These are phyloP conservation scores for Tetrapisispora namnaoensis DNA, from an alignment of 805 yeast genomes.

Conservation along the genomic window DNA sequence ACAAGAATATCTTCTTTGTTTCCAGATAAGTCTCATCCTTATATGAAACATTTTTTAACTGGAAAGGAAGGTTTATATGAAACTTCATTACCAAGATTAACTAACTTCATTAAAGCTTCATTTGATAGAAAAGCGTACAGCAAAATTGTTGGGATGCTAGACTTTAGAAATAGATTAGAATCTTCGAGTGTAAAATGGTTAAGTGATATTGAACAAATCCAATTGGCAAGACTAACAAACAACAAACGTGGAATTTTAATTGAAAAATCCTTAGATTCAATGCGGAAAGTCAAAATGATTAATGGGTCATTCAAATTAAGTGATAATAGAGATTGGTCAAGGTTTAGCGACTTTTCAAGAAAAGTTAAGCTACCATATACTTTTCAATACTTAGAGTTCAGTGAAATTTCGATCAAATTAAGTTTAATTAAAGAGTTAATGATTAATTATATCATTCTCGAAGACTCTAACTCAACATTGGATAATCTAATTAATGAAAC, in stretches of 20 bases:
- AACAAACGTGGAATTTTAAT: slow-evolving; percentile 20
- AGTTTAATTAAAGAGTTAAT: slow-evolving; percentile 15
- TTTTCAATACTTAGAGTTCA: slow-evolving; percentile 9
- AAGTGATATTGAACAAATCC: slow-evolving; percentile 13
- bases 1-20: slow-evolving; percentile 38
- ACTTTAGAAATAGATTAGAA: slow-evolving; percentile 43
- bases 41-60: slow-evolving; percentile 23
- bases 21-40: slow-evolving; percentile 34
- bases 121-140: slow-evolving; percentile 52
- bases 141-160: slow-evolving; percentile 57
- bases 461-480: slow-evolving; percentile 7
- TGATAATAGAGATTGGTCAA: slow-evolving; percentile 24
- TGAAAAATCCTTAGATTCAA: slow-evolving; percentile 13
- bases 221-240: slow-evolving; percentile 23
- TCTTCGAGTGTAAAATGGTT: slow-evolving; percentile 41
- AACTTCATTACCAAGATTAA: slow-evolving; percentile 39
- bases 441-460: slow-evolving; percentile 12
- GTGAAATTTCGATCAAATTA: slow-evolving; percentile 9
- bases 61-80: slow-evolving; percentile 41
- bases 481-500: slow-evolving; percentile 4
- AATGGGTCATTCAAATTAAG: slow-evolving; percentile 6
- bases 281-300: slow-evolving; percentile 28
- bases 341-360: slow-evolving; percentile 10
- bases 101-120: slow-evolving; percentile 42
- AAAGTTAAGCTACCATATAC: slow-evolving; percentile 8